Base-by-base conservation (phyloP, 129 eudicot species). In the Pittosporum tobira region DNA sequence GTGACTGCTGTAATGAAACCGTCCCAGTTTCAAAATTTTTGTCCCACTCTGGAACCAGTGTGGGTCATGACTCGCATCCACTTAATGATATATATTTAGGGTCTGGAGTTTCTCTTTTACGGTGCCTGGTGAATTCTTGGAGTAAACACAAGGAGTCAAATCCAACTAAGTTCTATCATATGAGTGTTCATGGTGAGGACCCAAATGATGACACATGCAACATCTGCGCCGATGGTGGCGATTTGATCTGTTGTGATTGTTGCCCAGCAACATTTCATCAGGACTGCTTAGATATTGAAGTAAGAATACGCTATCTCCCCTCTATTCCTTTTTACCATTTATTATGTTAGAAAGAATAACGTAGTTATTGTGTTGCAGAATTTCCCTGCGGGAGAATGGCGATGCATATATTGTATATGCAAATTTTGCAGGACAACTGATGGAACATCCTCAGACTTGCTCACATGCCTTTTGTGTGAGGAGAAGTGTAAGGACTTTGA, bases 261-360 rank as follows among this genome's bases (percentile, higher is more conserved):
- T 91, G 99, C 57, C 99, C 99, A 14, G 83, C 99, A n/a, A 83
- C 99, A 9, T 91, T 91, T 59, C 99, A 91, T 69, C 81, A 76
- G 43, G 74, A 73, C 68, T 91, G 99, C 75, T 73, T 83, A 24
- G 72, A 69, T 45, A 73, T 91, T 19, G 65, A 83, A 73, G 99
- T 91, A 87, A 49, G 73, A 38, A 28, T 34, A 26, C 43, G 3
- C 31, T 21, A 18, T 47, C 47, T 42, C 49, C 49, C 4, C 2
- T 42, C 62, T 43, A 51, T 31, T 21, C 48, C 14, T 48, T 13
- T 16, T 23, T 55, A 1, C 23, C 14, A 3, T 9, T 55, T 25
- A 14, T 15, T 19, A 36, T 48, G 31, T 50, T 34, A 34, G 40
- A 34, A 45, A 40, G 0, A 10, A 40, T 40, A 14, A 40, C 14